Evolutionary conservation across 345 rosid species (phyloP), one percentile per base, ranked within the genome.

Genomic region (Balakata baccata): DNA sequence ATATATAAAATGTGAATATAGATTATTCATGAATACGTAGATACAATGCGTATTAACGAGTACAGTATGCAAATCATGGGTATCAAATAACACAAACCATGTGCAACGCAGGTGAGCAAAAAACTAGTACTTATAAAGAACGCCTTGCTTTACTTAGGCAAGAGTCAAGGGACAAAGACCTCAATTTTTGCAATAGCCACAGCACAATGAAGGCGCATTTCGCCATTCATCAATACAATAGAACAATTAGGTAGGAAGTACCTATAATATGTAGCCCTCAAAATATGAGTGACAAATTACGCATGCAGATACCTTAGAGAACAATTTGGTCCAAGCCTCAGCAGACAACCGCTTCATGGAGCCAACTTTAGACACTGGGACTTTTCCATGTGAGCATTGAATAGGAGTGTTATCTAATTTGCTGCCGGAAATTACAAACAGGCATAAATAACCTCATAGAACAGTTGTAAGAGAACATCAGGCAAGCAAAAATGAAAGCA

Each of bases 381-480:
- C 86, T 84, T 90, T 92, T 84, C 89, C 90, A 83, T 95, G 99
- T 14, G 69, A 78, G 78, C 99, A 95, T 61, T 87, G 94, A 69
- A 95, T 83, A 76, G 86, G 79, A 18, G 86, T 82, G 80, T 95
- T 95, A 86, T 92, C 91, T 77, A 95, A 72, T 77, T 73, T 78
- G 60, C 97, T 86, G 81, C 85, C 77, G n/a, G 20, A 75, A 4
- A 39, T 69, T 53, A 50, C 6, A 54, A 12, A 37, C 18, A 11
- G 5, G 25, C 45, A 69, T 68, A 10, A 17, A 61, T 60, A 58
- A 12, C 75, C 50, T 57, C 37, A 66, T n/a, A 14, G 56, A 37
- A 53, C 17, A 53, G 13, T 70, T 20, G 18, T 41, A 50, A 50
- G 3, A 72, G 52, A 45, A 11, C 10, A 50, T 11, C 53, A 47